Evolutionary conservation across 2,329 filamentous ascomycete genomes (phyloP).

Genomic region (Tolypocladium nubicola): DNA sequence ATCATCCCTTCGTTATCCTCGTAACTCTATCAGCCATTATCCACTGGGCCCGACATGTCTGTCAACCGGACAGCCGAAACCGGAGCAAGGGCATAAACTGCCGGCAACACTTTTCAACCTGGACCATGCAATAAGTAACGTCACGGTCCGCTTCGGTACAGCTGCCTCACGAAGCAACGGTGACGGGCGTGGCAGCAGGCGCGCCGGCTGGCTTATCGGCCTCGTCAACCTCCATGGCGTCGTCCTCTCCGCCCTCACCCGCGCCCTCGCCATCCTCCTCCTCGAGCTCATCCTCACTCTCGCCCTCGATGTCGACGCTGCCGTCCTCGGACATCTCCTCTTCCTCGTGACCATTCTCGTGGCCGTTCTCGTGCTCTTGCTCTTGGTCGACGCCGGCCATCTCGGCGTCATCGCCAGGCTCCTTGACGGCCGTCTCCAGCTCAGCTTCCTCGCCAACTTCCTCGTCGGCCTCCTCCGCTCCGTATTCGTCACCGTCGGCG

Average conservation of each 20-base stretch:
- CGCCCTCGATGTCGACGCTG: conserved; percentile 69
- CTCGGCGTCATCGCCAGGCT: conserved; percentile 55
- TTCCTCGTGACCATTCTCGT: conserved; percentile 43
- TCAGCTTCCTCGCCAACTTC: conserved; percentile 51
- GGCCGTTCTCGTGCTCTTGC: conserved; percentile 23
- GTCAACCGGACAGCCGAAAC: not conserved
- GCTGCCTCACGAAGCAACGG: conserved; percentile 18
- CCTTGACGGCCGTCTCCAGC: conserved; percentile 39
- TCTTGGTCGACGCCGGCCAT: conserved; percentile 61
- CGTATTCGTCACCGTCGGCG: conserved; percentile 82
- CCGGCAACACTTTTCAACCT: not conserved
- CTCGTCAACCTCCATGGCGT: conserved; percentile 40
- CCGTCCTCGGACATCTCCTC: conserved; percentile 62
- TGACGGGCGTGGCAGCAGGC: conserved; percentile 19
- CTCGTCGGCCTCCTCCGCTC: conserved; percentile 76
- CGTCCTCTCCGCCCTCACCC: conserved; percentile 24
- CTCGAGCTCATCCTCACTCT: conserved; percentile 62
- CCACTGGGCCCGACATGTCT: not conserved
- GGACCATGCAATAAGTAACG: not conserved
- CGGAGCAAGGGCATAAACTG: conserved; percentile 1
- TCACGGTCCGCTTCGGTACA: not conserved
- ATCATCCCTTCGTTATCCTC: not conserved
- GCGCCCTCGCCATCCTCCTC: conserved; percentile 40
- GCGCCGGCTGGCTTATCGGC: conserved; percentile 22
- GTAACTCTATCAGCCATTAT: not conserved